Evolutionary conservation across 495 filamentous ascomycete species (phyloP).

Genomic region (Podospora didyma): DNA sequence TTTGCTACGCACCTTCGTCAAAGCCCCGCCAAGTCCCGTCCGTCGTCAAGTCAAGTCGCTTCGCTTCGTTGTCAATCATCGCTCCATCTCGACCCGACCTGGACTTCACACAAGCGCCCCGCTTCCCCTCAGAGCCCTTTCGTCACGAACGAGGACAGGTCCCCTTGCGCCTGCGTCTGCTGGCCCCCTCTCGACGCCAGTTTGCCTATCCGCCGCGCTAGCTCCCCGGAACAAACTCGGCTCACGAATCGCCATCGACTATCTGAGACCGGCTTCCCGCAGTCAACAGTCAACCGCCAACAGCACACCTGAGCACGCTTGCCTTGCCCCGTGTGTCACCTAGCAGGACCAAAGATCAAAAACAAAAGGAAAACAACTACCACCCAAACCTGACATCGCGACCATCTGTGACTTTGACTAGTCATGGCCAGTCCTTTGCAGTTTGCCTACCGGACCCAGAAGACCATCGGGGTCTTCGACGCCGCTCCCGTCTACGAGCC

Average conservation of each 20-base stretch:
- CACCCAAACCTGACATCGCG: constrained; percentile 21
- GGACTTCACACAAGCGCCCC: no score
- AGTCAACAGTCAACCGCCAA: neutral
- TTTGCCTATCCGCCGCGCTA: no score
- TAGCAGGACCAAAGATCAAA: constrained; percentile 14
- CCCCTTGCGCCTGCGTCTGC: no score
- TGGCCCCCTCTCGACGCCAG: no score
- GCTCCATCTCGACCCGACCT: neutral
- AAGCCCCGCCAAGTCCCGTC: constrained; percentile 12
- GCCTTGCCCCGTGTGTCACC: neutral
- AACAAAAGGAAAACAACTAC: constrained; percentile 14
- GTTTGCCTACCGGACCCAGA: constrained; percentile 93
- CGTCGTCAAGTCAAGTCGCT: constrained; percentile 1
- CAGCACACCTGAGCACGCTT: neutral
- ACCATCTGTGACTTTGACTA: constrained; percentile 71
- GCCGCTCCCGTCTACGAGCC: constrained; percentile 82
- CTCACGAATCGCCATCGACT: no score
- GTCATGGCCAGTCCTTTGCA: constrained; percentile 88
- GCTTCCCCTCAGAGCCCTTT: no score
- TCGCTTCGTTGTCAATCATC: neutral
- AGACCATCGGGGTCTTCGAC: constrained; percentile 90
- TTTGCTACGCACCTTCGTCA: constrained; percentile 15
- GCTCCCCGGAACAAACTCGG: no score
- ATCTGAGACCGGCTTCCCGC: no score
- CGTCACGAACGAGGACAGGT: no score